Conservation (phyloP, 2,329 filamentous ascomycete genomes). For the Cytospora mali region DNA sequence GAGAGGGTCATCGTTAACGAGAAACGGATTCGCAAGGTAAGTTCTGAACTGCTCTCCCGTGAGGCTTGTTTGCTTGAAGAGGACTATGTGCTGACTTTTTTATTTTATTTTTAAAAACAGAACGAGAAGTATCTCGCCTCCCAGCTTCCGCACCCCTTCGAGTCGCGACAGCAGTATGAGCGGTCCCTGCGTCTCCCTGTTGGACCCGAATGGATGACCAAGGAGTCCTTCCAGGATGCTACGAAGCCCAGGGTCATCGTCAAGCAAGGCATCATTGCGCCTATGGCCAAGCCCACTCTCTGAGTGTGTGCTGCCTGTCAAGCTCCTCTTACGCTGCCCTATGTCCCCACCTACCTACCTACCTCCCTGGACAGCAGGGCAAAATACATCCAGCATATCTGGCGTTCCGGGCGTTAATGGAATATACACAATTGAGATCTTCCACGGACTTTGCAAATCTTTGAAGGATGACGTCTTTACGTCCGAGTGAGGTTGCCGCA, state of each 20-base stretch:
- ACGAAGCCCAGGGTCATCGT: conserved; percentile 88
- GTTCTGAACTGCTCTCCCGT: conserved; percentile 26
- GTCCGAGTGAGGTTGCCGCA: not conserved
- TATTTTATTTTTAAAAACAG: conserved; percentile 45
- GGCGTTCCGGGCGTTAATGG: not conserved
- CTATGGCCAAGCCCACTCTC: conserved; percentile 75
- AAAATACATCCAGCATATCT: not conserved
- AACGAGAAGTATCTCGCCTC: conserved; percentile 86
- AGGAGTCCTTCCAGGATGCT: conserved; percentile 85
- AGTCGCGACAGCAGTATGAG: conserved; percentile 88
- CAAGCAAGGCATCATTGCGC: conserved; percentile 87
- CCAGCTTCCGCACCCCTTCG: conserved; percentile 85
- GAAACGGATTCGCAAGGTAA: conserved; percentile 83
- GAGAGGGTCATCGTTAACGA: conserved; percentile 90
- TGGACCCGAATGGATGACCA: conserved; percentile 95
- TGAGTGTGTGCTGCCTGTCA: conserved; percentile 26
- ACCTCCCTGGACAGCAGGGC: not conserved
- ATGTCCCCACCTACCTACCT: not conserved
- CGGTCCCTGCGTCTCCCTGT: conserved; percentile 82
- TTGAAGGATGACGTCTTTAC: not conserved
- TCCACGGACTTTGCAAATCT: not conserved
- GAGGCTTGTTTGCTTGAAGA: not conserved
- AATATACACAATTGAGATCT: not conserved
- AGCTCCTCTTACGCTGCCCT: not conserved
- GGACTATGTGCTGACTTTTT: not conserved